A percentile compares a stretch with the other conserved stretches of the same genome.
These are phyloP conservation scores for Nakazawaea sp. DNA, from an alignment of 805 yeast species.

Conservation along the genomic window DNA sequence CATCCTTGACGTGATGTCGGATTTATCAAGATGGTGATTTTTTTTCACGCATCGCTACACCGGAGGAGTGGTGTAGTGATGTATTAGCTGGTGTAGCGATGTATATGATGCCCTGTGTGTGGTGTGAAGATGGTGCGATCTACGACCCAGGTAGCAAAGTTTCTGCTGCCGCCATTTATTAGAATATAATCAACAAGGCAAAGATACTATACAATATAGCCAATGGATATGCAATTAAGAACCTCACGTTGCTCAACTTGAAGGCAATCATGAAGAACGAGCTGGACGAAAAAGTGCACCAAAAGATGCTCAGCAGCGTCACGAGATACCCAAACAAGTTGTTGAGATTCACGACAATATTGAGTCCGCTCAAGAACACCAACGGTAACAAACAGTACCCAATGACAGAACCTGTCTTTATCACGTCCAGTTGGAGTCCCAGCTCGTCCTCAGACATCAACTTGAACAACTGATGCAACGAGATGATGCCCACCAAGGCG, in stretches of 20 bases:
- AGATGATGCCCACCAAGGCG: conserved; percentile 82
- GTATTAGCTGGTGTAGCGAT: too few relatives aligned
- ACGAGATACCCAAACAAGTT: conserved; percentile 66
- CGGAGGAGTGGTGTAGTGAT: too few relatives aligned
- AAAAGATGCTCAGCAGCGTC: conserved; percentile 60
- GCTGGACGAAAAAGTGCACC: conserved; percentile 93
- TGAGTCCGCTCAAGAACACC: conserved; percentile 67
- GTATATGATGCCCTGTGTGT: too few relatives aligned
- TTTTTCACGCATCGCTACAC: too few relatives aligned
- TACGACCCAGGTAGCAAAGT: too few relatives aligned
- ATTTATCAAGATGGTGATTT: too few relatives aligned
- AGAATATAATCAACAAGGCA: conserved; percentile 89
- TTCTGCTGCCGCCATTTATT: too few relatives aligned
- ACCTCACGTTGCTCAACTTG: conserved; percentile 78
- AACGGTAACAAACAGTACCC: conserved; percentile 93
- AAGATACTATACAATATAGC: conserved; percentile 88
- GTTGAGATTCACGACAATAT: conserved; percentile 63
- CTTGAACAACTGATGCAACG: conserved; percentile 78
- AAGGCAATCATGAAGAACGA: conserved; percentile 87
- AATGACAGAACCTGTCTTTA: conserved; percentile 80
- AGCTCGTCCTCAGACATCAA: conserved; percentile 65
- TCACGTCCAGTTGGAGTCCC: conserved; percentile 34
- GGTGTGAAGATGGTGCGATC: too few relatives aligned
- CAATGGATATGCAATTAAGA: conserved; percentile 88
- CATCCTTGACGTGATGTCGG: neutral